These are phyloP conservation scores for Ogataea saltuana DNA, from an alignment of 805 yeast species.

Conservation along the genomic window DNA sequence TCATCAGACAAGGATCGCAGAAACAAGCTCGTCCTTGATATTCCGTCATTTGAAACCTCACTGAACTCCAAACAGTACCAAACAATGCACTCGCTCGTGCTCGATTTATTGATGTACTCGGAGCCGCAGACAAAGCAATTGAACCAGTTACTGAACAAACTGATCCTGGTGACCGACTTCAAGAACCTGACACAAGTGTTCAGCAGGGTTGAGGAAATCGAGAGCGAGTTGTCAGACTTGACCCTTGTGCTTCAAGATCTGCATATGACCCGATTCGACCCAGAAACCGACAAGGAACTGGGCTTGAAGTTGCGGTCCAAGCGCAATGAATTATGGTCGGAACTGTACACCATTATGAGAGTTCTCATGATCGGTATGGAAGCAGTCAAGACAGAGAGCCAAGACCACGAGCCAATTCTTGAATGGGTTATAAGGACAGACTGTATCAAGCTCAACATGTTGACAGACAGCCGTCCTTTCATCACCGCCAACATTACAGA, in stretches of 20 bases:
- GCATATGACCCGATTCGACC: constrained; percentile 46
- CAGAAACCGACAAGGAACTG: constrained; percentile 36
- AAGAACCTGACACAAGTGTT: constrained; percentile 47
- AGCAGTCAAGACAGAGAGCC: constrained; percentile 29
- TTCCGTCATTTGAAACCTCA: constrained; percentile 66
- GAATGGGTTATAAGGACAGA: constrained; percentile 70
- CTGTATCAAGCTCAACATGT: constrained; percentile 68
- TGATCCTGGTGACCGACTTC: constrained; percentile 70
- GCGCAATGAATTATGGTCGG: constrained; percentile 39
- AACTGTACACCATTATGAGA: constrained; percentile 46
- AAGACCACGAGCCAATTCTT: constrained; percentile 26
- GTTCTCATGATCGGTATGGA: constrained; percentile 31
- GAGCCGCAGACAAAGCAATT: constrained; percentile 68
- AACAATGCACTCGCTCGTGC: constrained; percentile 60
- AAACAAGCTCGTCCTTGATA: constrained; percentile 57
- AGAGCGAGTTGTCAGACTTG: constrained; percentile 13
- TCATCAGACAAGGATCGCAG: constrained; percentile 30
- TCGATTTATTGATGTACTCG: constrained; percentile 57
- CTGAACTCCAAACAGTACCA: constrained; percentile 76
- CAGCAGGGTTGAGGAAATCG: constrained; percentile 8
- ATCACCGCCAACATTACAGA: constrained; percentile 67
- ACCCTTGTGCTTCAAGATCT: constrained; percentile 29
- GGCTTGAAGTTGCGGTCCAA: constrained; percentile 39
- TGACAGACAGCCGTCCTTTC: constrained; percentile 62
- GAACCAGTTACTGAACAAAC: constrained; percentile 60